These are phyloP conservation scores for Uronychia binucleata DNA, from an alignment of 73 alveolate genomes.

Conservation along the genomic window DNA sequence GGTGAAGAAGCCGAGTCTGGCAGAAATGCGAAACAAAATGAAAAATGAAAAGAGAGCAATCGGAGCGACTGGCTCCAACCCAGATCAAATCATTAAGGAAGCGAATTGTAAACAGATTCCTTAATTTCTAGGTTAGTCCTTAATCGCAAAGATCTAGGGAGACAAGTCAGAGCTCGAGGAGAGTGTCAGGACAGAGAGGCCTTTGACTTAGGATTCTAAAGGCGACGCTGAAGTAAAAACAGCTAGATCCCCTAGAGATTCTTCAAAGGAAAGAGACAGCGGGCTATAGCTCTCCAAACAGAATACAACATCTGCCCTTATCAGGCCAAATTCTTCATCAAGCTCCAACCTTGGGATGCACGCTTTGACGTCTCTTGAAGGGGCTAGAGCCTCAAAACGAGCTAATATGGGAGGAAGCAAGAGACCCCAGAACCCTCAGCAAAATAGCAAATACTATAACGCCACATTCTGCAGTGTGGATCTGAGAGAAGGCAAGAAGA, in stretches of 20 bases:
- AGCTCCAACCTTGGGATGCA: too few species aligned
- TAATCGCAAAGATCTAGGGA: too few species aligned
- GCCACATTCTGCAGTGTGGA: background rate
- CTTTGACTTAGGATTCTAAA: background rate
- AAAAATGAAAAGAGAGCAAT: background rate
- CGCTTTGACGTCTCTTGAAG: background rate
- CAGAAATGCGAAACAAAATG: background rate
- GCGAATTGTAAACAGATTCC: background rate
- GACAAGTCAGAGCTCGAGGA: too few species aligned
- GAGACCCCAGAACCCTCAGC: background rate
- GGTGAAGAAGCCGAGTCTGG: background rate
- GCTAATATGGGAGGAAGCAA: background rate
- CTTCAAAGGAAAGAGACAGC: background rate
- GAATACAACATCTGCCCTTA: background rate
- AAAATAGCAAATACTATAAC: background rate
- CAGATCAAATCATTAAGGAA: background rate
- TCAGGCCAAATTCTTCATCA: background rate
- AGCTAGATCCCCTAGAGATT: background rate
- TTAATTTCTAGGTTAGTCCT: too few species aligned
- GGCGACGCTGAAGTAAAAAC: background rate
- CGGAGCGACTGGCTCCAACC: background rate
- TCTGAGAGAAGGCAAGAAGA: background rate
- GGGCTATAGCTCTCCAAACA: background rate
- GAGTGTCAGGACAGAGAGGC: too few species aligned
- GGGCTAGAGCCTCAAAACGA: background rate